These are phyloP conservation scores for Aquilaria yunnanensis DNA, from an alignment of 345 rosid species.

Conservation along the genomic window DNA sequence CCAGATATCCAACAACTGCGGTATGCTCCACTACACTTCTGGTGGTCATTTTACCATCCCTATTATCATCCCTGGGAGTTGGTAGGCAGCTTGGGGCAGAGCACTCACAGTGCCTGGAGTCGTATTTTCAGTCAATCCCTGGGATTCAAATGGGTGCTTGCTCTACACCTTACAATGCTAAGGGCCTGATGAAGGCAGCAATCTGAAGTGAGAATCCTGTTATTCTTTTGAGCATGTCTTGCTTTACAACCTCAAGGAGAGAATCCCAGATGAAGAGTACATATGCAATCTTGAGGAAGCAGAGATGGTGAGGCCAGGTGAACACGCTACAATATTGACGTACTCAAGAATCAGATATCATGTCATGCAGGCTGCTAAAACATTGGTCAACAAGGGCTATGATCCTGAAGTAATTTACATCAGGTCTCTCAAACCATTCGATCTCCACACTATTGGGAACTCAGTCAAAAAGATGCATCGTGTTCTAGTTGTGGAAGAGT, in stretches of 20 bases:
- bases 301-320: constrained; percentile 96
- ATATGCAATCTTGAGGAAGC: constrained; percentile 90
- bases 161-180: constrained; percentile 97
- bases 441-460: constrained; percentile 82
- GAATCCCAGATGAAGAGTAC: constrained; percentile 86
- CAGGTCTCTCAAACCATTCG: constrained; percentile 89
- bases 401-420: constrained; percentile 95
- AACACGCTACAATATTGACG: constrained; percentile 77
- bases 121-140: constrained; percentile 96
- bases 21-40: constrained; percentile 98
- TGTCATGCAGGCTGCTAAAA: constrained; percentile 96
- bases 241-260: constrained; percentile 97
- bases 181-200: constrained; percentile 98
- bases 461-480: constrained; percentile 90
- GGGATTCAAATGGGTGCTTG: constrained; percentile 99
- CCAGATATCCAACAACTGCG: constrained; percentile 98
- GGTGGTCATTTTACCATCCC: constrained; percentile 97
- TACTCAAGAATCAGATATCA: constrained; percentile 97
- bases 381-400: constrained; percentile 83
- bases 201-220: constrained; percentile 98
- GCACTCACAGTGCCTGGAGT: constrained; percentile 92
- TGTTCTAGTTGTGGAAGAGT: constrained; percentile 89
- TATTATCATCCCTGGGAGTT: constrained; percentile 88
- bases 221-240: constrained; percentile 88
- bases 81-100: constrained; percentile 97